Percentiles rank a stretch among this genome's conserved stretches.
These are phyloP conservation scores for Sordariomycetes sp. DNA, from an alignment of 2,329 filamentous ascomycete genomes.

Conservation along the genomic window DNA sequence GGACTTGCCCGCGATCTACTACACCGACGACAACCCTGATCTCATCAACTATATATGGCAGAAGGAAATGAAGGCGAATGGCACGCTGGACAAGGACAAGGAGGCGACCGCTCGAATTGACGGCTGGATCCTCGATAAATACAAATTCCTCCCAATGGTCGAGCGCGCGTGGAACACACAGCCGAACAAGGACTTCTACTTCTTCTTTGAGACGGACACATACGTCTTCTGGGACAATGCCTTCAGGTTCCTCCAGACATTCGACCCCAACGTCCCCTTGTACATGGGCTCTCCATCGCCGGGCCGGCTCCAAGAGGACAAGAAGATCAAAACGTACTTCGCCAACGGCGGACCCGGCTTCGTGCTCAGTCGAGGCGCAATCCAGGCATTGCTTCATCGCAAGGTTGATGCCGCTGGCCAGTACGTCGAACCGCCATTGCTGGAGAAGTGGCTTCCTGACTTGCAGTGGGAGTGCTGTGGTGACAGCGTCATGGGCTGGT, in stretches of 20 bases:
- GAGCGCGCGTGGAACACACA: constrained; percentile 37
- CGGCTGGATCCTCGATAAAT: constrained; percentile 46
- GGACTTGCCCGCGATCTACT: constrained; percentile 23
- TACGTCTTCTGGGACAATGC: constrained; percentile 30
- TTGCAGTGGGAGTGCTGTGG: constrained; percentile 40
- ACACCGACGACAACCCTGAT: constrained; percentile 18
- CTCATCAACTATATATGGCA: constrained; percentile 32
- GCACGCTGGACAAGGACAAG: constrained; percentile 19
- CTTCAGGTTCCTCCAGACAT: constrained; percentile 37
- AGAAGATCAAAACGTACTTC: constrained; percentile 28
- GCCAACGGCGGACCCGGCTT: constrained; percentile 40
- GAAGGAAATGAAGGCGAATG: constrained; percentile 20
- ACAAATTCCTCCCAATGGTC: constrained; percentile 48
- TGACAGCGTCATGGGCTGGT: constrained; percentile 40
- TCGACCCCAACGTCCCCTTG: constrained; percentile 30
- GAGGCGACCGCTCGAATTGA: constrained; percentile 17
- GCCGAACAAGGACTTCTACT: constrained; percentile 41
- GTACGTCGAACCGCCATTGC: constrained; percentile 26
- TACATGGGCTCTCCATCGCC: constrained; percentile 42
- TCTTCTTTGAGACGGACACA: constrained; percentile 48
- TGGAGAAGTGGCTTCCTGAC: constrained; percentile 27
- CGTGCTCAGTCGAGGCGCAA: constrained; percentile 32
- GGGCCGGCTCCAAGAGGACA: constrained; percentile 19
- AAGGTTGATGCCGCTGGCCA: constrained; percentile 12
- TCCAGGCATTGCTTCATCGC: constrained; percentile 28